Base-by-base conservation (phyloP, 257 asterid species). In the Nyctanthes arbortristis region DNA sequence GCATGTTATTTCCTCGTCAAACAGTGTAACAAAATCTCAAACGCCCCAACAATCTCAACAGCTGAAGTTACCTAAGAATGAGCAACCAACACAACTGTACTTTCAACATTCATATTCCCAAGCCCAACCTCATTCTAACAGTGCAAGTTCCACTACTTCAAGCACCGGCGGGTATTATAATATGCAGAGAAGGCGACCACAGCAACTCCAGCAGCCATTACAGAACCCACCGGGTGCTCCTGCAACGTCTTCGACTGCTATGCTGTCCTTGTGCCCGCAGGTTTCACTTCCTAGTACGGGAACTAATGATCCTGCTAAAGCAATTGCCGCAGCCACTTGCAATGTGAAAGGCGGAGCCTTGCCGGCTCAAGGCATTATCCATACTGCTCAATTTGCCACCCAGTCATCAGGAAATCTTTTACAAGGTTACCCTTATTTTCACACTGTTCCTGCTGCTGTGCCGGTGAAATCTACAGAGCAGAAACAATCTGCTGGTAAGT, bases 281-380 rank as follows among this genome's bases (percentile, higher is more conserved):
- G 88, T 67, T 18, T 69, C 89, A 0, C 40, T 75, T 35, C 61
- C 81, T 28, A 78, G 86, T 55, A 69, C 85, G 14, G 76, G 68
- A 72, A 88, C 96, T 1, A 85, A 84, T 13, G 97, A 93, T 80
- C 99, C 99, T 1, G 89, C 96, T 30, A 93, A 91, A 75, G 96
- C 97, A 32, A 84, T 88, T 20, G 96, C 96, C 27, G 92, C 88
- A 1, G 96, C 96, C 56, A 86, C 94, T 25, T 74, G 77, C 62
- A 91, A 85, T 66, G 77, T 73, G 68, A 93, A 91, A 75, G 87
- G 88, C 7, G 86, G 87, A n/a, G 83, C 81, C 13, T 59, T 86
- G 25, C 56, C 85, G 0, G 68, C 96, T 0, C 96, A 86, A 61
- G 81, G 88, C 6, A 69, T 88, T 36, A 71, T 83, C 55, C 92